Conservation (phyloP, 2,329 filamentous ascomycete species). For the Cryphonectria radicalis region DNA sequence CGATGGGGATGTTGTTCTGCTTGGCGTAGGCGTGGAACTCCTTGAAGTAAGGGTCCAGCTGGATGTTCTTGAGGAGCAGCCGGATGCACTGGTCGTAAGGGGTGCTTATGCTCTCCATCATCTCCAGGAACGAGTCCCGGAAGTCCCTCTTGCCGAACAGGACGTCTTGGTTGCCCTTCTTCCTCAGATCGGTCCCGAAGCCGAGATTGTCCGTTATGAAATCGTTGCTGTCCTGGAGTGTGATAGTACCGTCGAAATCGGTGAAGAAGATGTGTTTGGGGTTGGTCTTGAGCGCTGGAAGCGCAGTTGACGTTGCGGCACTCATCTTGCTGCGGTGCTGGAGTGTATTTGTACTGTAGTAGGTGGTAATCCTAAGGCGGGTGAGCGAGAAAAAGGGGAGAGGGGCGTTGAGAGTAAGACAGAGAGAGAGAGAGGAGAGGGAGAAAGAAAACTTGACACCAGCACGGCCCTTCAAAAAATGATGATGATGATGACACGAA, state of each 20-base stretch:
- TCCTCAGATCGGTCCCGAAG: constrained; percentile 74
- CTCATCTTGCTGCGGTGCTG: constrained; percentile 44
- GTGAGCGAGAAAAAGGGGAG: background rate
- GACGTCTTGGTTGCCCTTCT: constrained; percentile 75
- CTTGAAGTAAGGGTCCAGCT: constrained; percentile 85
- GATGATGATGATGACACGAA: background rate
- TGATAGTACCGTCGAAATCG: constrained; percentile 97
- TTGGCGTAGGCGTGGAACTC: constrained; percentile 86
- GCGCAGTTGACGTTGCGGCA: constrained; percentile 44
- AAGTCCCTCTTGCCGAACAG: constrained; percentile 74
- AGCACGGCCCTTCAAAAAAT: background rate
- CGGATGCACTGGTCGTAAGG: constrained; percentile 84
- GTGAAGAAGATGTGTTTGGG: constrained; percentile 98
- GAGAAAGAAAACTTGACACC: background rate
- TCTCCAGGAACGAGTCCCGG: constrained; percentile 84
- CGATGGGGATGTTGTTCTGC: constrained; percentile 84
- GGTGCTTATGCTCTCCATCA: constrained; percentile 84
- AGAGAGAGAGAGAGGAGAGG: too few species aligned
- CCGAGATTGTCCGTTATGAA: constrained; percentile 89
- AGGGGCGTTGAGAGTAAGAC: too few species aligned
- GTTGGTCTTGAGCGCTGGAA: constrained; percentile 66
- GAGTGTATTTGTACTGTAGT: background rate
- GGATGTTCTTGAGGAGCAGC: constrained; percentile 79
- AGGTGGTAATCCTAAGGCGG: background rate
- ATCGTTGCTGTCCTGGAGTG: constrained; percentile 69